These are phyloP conservation scores for Pyricularia grisea DNA, from an alignment of 2,329 filamentous ascomycete genomes.

Conservation along the genomic window DNA sequence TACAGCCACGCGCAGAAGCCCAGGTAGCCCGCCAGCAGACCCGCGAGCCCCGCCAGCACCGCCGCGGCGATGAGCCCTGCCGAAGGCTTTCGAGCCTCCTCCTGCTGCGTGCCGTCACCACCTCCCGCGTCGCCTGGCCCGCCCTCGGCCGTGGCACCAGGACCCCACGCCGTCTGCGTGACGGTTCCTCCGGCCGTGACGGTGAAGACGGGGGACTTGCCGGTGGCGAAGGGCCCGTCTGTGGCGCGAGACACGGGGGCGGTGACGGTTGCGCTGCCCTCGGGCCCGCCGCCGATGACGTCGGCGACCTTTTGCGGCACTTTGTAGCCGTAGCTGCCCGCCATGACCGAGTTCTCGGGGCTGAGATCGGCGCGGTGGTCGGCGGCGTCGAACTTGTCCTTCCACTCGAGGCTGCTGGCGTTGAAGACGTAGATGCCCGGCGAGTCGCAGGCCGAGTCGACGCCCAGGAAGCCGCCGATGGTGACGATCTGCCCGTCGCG, in stretches of 20 bases:
- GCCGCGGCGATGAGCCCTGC: slow-evolving; percentile 29
- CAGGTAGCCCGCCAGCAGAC: slow-evolving; percentile 46
- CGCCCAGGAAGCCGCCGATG: slow-evolving; percentile 58
- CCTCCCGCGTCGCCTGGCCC: background rate
- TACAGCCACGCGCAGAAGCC: slow-evolving; percentile 68
- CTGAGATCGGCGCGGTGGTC: slow-evolving; percentile 35
- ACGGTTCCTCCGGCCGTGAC: slow-evolving; percentile 43
- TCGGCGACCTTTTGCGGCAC: slow-evolving; percentile 55
- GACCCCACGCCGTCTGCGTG: slow-evolving; percentile 25
- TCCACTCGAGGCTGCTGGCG: slow-evolving; percentile 54
- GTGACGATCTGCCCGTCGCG: slow-evolving; percentile 64
- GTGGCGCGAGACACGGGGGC: slow-evolving; percentile 53
- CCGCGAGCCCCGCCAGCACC: slow-evolving; percentile 5
- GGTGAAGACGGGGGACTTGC: slow-evolving; percentile 60
- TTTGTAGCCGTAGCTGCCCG: slow-evolving; percentile 53
- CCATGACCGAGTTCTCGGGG: slow-evolving; percentile 40
- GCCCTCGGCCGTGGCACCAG: slow-evolving; percentile 29
- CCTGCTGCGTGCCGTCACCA: background rate
- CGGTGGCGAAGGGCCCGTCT: slow-evolving; percentile 61
- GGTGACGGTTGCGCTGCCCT: slow-evolving; percentile 49
- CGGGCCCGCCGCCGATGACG: slow-evolving; percentile 21
- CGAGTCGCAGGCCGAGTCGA: slow-evolving; percentile 51
- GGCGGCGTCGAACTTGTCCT: slow-evolving; percentile 49
- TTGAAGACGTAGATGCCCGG: slow-evolving; percentile 69
- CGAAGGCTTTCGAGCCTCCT: slow-evolving; percentile 13